Evolutionary conservation across 495 filamentous ascomycete genomes (phyloP).

Genomic region (Astrocystis sublimbata): DNA sequence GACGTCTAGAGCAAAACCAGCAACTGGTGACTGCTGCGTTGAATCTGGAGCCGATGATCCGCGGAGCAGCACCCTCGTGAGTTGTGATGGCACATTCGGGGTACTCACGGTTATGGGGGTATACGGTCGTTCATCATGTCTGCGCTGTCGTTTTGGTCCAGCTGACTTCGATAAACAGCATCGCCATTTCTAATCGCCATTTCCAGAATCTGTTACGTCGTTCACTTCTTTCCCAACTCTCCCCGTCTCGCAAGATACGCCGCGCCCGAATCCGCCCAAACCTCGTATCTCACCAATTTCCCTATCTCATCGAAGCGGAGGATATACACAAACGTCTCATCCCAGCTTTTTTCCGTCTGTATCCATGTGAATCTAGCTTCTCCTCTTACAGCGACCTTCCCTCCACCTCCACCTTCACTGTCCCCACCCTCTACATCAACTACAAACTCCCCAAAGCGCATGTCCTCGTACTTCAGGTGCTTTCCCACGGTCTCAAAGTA

Average conservation of each 20-base stretch:
- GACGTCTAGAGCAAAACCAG: too few relatives aligned
- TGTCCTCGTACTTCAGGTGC: constrained; percentile 46
- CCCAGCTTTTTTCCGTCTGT: constrained; percentile 55
- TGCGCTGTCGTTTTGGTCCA: too few relatives aligned
- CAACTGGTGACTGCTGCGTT: too few relatives aligned
- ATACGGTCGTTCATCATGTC: too few relatives aligned
- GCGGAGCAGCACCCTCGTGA: too few relatives aligned
- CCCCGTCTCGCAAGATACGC: constrained; percentile 59
- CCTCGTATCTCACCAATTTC: constrained; percentile 54
- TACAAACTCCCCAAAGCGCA: constrained; percentile 55
- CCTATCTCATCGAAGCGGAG: constrained; percentile 46
- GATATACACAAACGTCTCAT: constrained; percentile 60
- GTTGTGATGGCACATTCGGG: too few relatives aligned
- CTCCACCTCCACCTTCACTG: constrained; percentile 32
- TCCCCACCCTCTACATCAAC: neutral
- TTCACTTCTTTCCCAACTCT: constrained; percentile 31
- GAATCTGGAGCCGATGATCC: too few relatives aligned
- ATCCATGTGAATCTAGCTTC: constrained; percentile 52
- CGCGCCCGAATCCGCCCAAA: constrained; percentile 68
- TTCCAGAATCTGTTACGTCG: neutral
- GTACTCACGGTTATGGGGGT: too few relatives aligned
- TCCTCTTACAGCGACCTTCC: constrained; percentile 53
- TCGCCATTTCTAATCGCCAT: too few relatives aligned
- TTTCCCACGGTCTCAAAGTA: constrained; percentile 52
- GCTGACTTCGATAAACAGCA: too few relatives aligned